These are phyloP conservation scores for Magnusiomyces starmeri DNA, from an alignment of 1,139 yeast species.

Conservation along the genomic window DNA sequence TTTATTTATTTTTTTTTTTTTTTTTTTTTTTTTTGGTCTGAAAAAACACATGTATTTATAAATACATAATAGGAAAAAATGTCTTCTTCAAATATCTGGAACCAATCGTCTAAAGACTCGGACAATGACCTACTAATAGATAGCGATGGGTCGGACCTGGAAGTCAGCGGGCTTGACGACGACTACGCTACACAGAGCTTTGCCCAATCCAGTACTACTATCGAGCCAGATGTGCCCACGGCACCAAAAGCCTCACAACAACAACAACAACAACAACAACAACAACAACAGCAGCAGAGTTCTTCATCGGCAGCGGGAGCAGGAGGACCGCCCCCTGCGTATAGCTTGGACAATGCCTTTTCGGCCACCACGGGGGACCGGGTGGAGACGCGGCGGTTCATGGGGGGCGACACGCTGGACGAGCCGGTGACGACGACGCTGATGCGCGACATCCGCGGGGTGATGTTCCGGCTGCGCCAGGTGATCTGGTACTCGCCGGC, in stretches of 20 bases:
- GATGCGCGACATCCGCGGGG: constrained; percentile 57
- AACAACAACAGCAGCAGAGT: not conserved
- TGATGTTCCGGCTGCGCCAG: constrained; percentile 55
- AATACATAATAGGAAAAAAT: too few relatives aligned
- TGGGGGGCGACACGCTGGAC: constrained; percentile 80
- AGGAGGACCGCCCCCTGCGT: constrained; percentile 22
- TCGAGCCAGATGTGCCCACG: constrained; percentile 22
- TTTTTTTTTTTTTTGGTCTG: too few relatives aligned
- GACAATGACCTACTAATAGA: constrained; percentile 18
- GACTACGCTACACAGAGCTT: constrained; percentile 18
- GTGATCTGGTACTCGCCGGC: constrained; percentile 59
- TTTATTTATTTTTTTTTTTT: too few relatives aligned
- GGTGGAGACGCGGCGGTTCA: constrained; percentile 61
- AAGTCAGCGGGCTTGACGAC: not conserved
- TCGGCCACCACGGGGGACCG: constrained; percentile 38
- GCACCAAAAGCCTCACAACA: constrained; percentile 5
- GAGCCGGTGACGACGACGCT: constrained; percentile 71
- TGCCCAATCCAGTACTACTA: constrained; percentile 17
- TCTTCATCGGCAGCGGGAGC: constrained; percentile 8
- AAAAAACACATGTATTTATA: too few relatives aligned
- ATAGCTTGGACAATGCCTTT: constrained; percentile 12
- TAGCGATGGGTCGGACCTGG: constrained; percentile 13
- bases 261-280: constrained; percentile 13
- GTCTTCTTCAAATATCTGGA: constrained; percentile 22
- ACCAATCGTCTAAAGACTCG: constrained; percentile 11